Conservation (phyloP, 202 grass and related monocot genomes). For the Elaeis oleifera region DNA sequence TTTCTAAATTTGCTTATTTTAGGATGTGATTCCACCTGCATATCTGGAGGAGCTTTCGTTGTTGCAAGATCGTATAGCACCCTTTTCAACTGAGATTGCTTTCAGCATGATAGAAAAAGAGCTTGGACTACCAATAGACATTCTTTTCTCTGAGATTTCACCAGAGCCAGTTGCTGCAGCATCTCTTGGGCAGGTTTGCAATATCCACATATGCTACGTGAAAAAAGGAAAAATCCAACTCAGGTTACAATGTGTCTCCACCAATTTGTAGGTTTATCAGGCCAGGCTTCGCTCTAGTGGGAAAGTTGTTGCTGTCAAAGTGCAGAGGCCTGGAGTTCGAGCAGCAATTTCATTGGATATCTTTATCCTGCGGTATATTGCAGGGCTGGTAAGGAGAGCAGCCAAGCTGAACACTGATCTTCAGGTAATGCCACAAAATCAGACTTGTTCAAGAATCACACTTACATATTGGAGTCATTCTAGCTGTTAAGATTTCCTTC, state of each 20-base stretch:
- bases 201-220: too few relatives aligned
- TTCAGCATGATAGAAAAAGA: constrained; percentile 94
- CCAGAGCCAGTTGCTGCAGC: constrained; percentile 81
- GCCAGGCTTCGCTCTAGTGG: constrained; percentile 54
- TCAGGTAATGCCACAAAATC: constrained; percentile 37
- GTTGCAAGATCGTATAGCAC: constrained; percentile 87
- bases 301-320: constrained; percentile 90
- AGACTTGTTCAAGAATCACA: background rate
- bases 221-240: too few relatives aligned
- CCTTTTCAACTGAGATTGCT: constrained; percentile 83
- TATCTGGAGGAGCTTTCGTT: constrained; percentile 87
- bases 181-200: constrained; percentile 75
- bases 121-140: constrained; percentile 55
- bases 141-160: constrained; percentile 88
- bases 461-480: background rate
- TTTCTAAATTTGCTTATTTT: background rate
- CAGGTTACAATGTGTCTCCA: background rate
- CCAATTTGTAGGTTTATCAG: constrained; percentile 72
- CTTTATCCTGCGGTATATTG: constrained; percentile 87
- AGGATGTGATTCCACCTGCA: constrained; percentile 96
- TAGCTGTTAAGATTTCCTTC: constrained; percentile 6
- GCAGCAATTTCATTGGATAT: constrained; percentile 93
- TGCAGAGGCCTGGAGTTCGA: constrained; percentile 94
- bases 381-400: constrained; percentile 57
- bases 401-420: constrained; percentile 86